Evolutionary conservation across 1,284 basidiomycete species (phyloP), one percentile per base, ranked within the genome.

Genomic region (Sporisorium graminicola): DNA sequence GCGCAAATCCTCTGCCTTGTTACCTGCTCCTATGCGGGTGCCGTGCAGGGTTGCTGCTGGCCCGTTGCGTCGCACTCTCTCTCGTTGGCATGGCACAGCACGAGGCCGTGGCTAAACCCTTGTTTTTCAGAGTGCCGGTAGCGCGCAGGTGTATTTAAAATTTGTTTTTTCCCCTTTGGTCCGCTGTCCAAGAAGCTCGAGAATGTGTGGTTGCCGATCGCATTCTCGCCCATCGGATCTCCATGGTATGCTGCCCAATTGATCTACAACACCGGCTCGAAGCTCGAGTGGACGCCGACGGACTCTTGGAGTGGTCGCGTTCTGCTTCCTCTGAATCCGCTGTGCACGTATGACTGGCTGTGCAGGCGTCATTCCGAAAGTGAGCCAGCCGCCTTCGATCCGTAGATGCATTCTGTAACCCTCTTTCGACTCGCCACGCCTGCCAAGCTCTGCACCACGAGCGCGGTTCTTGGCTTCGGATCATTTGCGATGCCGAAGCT

Each of bases 301-400:
- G n/a, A n/a, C n/a, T n/a, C n/a, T n/a, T n/a, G n/a, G n/a, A n/a
- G n/a, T n/a, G n/a, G n/a, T n/a, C n/a, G n/a, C n/a, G n/a, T n/a
- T n/a, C n/a, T n/a, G n/a, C n/a, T n/a, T n/a, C n/a, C n/a, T n/a
- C n/a, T n/a, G n/a, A n/a, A n/a, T n/a, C 26, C 9, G 47, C 47
- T 47, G 44, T 35, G 18, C 37, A n/a, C 37, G 37, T 14, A n/a
- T 40, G 37, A 40, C 47, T 27, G 46, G 8, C 1, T 24, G 47
- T 49, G 47, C 47, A 49, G 47, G n/a, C 27, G 47, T 27, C 47
- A 49, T 49, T 29, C 47, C 47, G 47, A 49, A 7, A 49, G 27
- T 8, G 47, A 10, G 46, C 12, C 13, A 16, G 47, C 37, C 16
- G 13, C 7, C 43, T 13, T 46, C 24, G 44, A 47, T 47, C 24